These are phyloP conservation scores for Microbotryum violaceum DNA, from an alignment of 1,284 basidiomycete species.

Conservation along the genomic window DNA sequence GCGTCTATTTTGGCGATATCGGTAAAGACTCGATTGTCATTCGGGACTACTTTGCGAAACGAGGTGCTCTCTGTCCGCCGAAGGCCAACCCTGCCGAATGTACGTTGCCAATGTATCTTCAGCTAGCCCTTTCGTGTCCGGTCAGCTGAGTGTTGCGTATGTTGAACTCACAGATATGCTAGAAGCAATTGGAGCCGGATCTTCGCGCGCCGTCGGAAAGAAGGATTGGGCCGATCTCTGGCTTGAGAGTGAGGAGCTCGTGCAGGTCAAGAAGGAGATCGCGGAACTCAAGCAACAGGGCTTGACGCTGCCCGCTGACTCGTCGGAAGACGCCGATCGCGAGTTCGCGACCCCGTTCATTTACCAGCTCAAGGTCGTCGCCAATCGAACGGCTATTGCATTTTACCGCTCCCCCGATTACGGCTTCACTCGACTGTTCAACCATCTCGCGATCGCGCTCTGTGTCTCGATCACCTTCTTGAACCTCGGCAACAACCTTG, in stretches of 20 bases:
- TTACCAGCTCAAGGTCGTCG: slow-evolving; percentile 69
- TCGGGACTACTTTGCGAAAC: slow-evolving; percentile 48
- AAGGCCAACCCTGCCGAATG: slow-evolving; percentile 30
- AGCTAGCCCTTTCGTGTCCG: too few species aligned
- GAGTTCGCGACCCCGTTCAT: slow-evolving; percentile 59
- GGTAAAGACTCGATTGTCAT: slow-evolving; percentile 47
- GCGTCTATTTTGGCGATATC: slow-evolving; percentile 35
- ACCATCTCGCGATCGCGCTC: slow-evolving; percentile 53
- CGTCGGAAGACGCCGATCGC: not conserved
- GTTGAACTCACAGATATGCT: slow-evolving; percentile 34
- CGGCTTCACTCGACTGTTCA: slow-evolving; percentile 41
- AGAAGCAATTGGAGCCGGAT: slow-evolving; percentile 42
- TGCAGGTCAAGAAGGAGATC: slow-evolving; percentile 43
- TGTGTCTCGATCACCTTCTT: slow-evolving; percentile 78
- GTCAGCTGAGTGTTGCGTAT: not conserved
- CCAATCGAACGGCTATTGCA: slow-evolving; percentile 62
- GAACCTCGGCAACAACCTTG: slow-evolving; percentile 57
- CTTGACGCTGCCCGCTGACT: slow-evolving; percentile 37
- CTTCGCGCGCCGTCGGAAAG: slow-evolving; percentile 36
- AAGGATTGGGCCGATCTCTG: slow-evolving; percentile 43
- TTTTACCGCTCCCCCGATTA: slow-evolving; percentile 79
- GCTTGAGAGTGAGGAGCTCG: slow-evolving; percentile 40
- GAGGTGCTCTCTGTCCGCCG: slow-evolving; percentile 26
- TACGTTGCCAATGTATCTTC: not conserved
- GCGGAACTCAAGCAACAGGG: slow-evolving; percentile 45